These are phyloP conservation scores for Betula pendula DNA, from an alignment of 306 rosid genomes.

Conservation along the genomic window DNA sequence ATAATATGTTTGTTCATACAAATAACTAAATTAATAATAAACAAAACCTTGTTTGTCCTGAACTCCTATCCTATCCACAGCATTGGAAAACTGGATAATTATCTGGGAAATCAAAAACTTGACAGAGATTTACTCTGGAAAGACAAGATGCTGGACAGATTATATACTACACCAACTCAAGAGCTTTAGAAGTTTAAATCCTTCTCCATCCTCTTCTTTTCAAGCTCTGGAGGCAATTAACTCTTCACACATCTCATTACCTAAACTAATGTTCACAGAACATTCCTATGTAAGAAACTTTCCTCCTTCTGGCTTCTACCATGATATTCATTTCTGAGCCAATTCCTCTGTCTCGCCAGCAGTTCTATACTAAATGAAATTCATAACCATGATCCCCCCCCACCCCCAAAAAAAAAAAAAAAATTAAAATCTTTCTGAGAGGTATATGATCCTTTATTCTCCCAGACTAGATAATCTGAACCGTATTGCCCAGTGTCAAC, in stretches of 20 bases:
- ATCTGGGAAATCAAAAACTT: neutral
- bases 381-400: too few species aligned
- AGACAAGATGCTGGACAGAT: neutral
- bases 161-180: neutral
- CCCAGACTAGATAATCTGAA: neutral
- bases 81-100: neutral
- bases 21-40: neutral
- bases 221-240: neutral
- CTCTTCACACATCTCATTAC: neutral
- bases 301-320: neutral
- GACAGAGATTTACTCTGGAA: neutral
- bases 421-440: neutral
- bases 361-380: neutral
- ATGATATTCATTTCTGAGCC: neutral
- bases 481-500: neutral
- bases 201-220: neutral
- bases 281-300: neutral
- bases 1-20: neutral
- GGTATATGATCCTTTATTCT: neutral
- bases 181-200: neutral
- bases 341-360: neutral
- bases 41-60: neutral
- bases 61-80: neutral
- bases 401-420: neutral
- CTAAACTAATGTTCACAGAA: neutral